phyloP scores from a whole-genome alignment of 2,329 filamentous ascomycete species.

The Colletotrichum salicis region DNA sequence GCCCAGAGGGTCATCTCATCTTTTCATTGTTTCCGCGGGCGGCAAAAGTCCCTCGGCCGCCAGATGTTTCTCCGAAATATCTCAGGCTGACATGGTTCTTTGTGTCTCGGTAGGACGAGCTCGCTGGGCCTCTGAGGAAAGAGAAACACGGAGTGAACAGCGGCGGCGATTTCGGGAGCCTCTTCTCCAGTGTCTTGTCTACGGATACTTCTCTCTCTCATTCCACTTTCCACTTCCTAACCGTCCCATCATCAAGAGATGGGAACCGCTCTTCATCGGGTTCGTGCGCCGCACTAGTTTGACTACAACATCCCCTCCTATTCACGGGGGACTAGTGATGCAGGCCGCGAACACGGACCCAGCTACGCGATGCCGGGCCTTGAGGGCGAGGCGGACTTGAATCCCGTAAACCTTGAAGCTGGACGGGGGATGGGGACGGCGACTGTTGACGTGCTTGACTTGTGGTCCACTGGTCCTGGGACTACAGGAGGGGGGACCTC shows the following conservation, averaged over 20 bases:
- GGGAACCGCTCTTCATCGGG: neutral
- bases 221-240: neutral
- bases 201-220: neutral
- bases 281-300: neutral
- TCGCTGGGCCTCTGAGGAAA: neutral
- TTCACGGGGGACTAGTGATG: constrained; percentile 16
- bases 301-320: neutral
- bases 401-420: neutral
- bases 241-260: neutral
- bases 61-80: too few relatives aligned
- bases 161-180: neutral
- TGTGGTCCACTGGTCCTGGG: neutral
- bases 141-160: neutral
- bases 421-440: neutral
- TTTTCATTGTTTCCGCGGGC: neutral
- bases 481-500: neutral
- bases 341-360: constrained; percentile 14
- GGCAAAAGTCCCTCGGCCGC: neutral
- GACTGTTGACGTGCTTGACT: constrained; percentile 25
- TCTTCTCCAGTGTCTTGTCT: neutral
- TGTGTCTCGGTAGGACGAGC: too few relatives aligned
- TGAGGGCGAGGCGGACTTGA: constrained; percentile 2
- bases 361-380: constrained; percentile 12
- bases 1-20: neutral
- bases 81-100: too few relatives aligned